Conservation (phyloP, 2,329 filamentous ascomycete genomes). For the Verticillium tricorpus region DNA sequence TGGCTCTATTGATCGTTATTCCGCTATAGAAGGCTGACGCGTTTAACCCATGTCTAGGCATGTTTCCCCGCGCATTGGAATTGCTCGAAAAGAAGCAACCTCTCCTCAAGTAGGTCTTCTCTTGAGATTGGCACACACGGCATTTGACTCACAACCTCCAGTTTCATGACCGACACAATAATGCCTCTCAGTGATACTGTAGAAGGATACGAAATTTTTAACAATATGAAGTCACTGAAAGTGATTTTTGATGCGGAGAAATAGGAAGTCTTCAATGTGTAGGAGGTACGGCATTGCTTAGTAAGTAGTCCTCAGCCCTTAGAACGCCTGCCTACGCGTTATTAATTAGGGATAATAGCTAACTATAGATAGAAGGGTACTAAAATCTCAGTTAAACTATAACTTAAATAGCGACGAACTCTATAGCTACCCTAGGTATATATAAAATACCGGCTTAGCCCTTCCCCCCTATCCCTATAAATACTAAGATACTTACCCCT, state of each 20-base stretch:
- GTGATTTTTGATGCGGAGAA: conserved; percentile 50
- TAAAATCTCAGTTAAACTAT: too few species aligned
- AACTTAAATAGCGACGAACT: too few species aligned
- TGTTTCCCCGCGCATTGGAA: conserved; percentile 59
- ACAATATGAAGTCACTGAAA: conserved; percentile 70
- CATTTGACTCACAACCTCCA: conserved; percentile 22
- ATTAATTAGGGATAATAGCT: too few species aligned
- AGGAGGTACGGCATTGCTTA: too few species aligned
- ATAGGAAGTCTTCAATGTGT: too few species aligned
- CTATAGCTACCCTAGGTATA: too few species aligned
- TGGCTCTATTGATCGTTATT: neutral
- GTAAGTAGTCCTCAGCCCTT: too few species aligned
- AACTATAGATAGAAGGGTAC: too few species aligned
- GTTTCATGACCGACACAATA: conserved; percentile 73
- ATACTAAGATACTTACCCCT: too few species aligned
- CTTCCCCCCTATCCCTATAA: too few species aligned
- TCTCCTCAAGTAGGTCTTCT: neutral
- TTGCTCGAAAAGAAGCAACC: conserved; percentile 64
- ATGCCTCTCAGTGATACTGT: conserved; percentile 65
- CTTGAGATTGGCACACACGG: neutral
- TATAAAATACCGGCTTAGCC: too few species aligned
- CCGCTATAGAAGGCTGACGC: neutral
- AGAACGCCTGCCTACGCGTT: too few species aligned
- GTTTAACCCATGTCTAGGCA: conserved; percentile 14
- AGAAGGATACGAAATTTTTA: conserved; percentile 67